A percentile compares a stretch with the other conserved stretches of the same genome.
Evolutionary conservation across 495 filamentous ascomycete species (phyloP).

Genomic region (Penicillium bialowiezense): DNA sequence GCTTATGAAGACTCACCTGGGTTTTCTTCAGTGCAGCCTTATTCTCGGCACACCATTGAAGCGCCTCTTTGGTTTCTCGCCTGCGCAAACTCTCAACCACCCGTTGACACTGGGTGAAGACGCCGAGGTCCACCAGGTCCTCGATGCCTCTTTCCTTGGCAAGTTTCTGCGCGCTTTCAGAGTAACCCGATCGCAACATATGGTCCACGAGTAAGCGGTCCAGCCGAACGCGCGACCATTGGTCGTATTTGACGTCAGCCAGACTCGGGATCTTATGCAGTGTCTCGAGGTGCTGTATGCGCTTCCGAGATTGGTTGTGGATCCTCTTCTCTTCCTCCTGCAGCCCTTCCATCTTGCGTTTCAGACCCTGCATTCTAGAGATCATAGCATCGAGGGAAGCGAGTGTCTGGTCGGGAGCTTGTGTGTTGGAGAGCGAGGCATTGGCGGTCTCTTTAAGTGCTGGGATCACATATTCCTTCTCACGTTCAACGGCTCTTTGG

Average conservation of each 20-base stretch:
- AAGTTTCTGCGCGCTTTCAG: slow-evolving; percentile 69
- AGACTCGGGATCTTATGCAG: slow-evolving; percentile 77
- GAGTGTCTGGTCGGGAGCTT: slow-evolving; percentile 65
- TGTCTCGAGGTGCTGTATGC: slow-evolving; percentile 75
- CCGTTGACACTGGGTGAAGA: slow-evolving; percentile 77
- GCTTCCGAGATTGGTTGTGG: slow-evolving; percentile 68
- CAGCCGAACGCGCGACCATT: slow-evolving; percentile 77
- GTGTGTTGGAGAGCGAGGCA: slow-evolving; percentile 57
- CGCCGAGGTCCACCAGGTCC: slow-evolving; percentile 83
- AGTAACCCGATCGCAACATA: slow-evolving; percentile 78
- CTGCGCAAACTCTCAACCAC: slow-evolving; percentile 68
- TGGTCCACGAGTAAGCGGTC: slow-evolving; percentile 89
- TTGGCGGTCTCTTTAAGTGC: slow-evolving; percentile 68
- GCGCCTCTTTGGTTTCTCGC: slow-evolving; percentile 71
- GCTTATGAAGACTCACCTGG: slow-evolving; percentile 52
- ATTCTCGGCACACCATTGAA: slow-evolving; percentile 91
- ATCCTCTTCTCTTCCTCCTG: slow-evolving; percentile 75
- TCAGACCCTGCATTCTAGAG: slow-evolving; percentile 74
- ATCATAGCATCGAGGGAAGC: slow-evolving; percentile 82
- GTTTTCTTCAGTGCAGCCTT: slow-evolving; percentile 82
- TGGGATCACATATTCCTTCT: slow-evolving; percentile 65
- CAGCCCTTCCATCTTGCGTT: slow-evolving; percentile 76
- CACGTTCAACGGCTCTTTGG: slow-evolving; percentile 77
- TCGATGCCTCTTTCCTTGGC: slow-evolving; percentile 69
- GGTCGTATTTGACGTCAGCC: slow-evolving; percentile 90